A percentile compares a stretch with the other conserved stretches of the same genome.
These are phyloP conservation scores for Ceratocystis diversiconidia DNA, from an alignment of 2,329 filamentous ascomycete genomes.

Conservation along the genomic window DNA sequence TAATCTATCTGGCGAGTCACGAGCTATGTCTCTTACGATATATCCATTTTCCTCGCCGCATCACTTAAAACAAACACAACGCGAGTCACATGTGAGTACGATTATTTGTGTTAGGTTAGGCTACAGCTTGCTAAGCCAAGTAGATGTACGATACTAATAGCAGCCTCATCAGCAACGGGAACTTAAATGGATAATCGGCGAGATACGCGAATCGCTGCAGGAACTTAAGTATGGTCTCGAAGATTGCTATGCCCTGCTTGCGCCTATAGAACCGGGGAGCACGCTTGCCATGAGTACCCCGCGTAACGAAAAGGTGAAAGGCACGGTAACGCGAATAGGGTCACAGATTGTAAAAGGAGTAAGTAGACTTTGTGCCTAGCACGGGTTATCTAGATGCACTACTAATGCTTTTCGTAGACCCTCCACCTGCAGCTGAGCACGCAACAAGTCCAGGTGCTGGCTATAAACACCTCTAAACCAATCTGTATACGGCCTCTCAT, in stretches of 20 bases:
- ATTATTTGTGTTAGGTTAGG: neutral
- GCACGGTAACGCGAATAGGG: conserved; percentile 77
- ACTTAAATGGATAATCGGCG: conserved; percentile 39
- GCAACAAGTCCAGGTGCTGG: conserved; percentile 38
- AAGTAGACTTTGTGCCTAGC: conserved; percentile 26
- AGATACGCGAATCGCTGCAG: conserved; percentile 35
- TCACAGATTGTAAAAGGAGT: conserved; percentile 86
- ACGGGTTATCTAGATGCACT: neutral
- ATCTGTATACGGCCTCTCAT: conserved; percentile 56
- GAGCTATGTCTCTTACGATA: conserved; percentile 42
- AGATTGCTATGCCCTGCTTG: conserved; percentile 76
- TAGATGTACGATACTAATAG: conserved; percentile 1
- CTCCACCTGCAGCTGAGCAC: conserved; percentile 65
- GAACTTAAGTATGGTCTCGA: conserved; percentile 54
- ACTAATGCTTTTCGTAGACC: conserved; percentile 34
- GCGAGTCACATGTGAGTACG: conserved; percentile 36
- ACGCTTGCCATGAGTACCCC: conserved; percentile 81
- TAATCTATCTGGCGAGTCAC: neutral
- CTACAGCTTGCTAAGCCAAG: neutral
- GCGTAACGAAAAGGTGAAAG: conserved; percentile 80
- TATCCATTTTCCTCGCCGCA: conserved; percentile 40
- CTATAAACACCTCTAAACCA: conserved; percentile 34
- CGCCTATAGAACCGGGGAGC: conserved; percentile 69
- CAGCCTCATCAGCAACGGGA: conserved; percentile 33
- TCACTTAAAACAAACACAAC: conserved; percentile 36